phyloP scores from a whole-genome alignment of 2,329 filamentous ascomycete genomes.

The Microascus cirrosus region DNA sequence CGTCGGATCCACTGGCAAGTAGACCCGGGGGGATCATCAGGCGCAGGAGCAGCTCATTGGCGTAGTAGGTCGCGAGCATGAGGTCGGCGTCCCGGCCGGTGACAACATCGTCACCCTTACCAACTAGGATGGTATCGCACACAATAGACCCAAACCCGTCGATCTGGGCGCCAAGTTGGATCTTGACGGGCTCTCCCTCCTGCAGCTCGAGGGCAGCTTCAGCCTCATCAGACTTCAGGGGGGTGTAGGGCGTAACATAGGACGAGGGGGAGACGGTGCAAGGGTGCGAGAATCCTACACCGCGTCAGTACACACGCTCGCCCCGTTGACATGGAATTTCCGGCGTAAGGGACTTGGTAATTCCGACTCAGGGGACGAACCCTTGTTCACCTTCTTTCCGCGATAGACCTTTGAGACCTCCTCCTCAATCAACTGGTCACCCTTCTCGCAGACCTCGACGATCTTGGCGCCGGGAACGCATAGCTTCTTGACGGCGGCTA shows the following conservation, averaged over 20 bases:
- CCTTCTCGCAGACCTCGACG: constrained; percentile 86
- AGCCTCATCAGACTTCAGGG: constrained; percentile 72
- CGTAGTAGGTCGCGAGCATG: constrained; percentile 82
- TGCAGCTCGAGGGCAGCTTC: constrained; percentile 75
- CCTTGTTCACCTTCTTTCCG: constrained; percentile 94
- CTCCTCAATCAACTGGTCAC: constrained; percentile 88
- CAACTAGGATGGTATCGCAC: constrained; percentile 80
- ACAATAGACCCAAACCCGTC: constrained; percentile 95
- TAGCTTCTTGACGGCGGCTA: constrained; percentile 67
- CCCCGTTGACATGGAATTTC: not conserved
- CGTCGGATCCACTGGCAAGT: constrained; percentile 70
- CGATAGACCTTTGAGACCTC: constrained; percentile 95
- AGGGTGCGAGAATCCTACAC: constrained; percentile 74
- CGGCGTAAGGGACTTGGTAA: not conserved
- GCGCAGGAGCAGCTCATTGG: constrained; percentile 87
- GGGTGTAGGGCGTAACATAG: constrained; percentile 94
- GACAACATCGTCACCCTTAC: constrained; percentile 51
- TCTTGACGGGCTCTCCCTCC: constrained; percentile 82
- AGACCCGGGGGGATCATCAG: constrained; percentile 87
- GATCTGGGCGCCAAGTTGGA: constrained; percentile 97
- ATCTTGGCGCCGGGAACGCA: constrained; percentile 84
- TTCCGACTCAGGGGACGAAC: constrained; percentile 23
- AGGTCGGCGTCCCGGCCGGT: constrained; percentile 76
- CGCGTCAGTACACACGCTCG: not conserved
- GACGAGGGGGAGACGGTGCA: constrained; percentile 90